These are phyloP conservation scores for Blastocystis hominis DNA, from an alignment of 352 stramenopile genomes.

Conservation along the genomic window DNA sequence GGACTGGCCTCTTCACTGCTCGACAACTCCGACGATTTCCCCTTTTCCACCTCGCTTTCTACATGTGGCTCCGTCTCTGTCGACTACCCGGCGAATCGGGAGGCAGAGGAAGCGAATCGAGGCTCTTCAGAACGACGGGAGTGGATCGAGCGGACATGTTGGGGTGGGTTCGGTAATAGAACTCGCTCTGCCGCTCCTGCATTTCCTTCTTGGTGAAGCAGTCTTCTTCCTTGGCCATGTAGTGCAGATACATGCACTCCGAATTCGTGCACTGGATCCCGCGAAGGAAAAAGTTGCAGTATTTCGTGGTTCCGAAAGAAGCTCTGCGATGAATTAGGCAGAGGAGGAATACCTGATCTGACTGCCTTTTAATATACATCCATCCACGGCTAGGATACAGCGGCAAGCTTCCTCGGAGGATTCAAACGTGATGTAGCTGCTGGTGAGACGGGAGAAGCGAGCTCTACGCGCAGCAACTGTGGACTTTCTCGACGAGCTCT, in stretches of 20 bases:
- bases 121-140: too few species aligned
- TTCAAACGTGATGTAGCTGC: constrained; percentile 17
- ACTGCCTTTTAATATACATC: neutral
- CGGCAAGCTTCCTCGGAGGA: neutral
- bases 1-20: too few species aligned
- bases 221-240: constrained; percentile 78
- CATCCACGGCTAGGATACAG: constrained; percentile 9
- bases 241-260: constrained; percentile 84
- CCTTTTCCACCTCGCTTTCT: too few species aligned
- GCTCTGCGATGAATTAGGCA: constrained; percentile 63
- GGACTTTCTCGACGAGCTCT: too few species aligned
- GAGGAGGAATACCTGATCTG: neutral
- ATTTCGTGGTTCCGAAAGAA: constrained; percentile 86
- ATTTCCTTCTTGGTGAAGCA: constrained; percentile 89
- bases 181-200: constrained; percentile 9
- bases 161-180: constrained; percentile 14
- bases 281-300: constrained; percentile 84
- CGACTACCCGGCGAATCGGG: too few species aligned
- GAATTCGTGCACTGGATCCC: constrained; percentile 80
- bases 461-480: too few species aligned
- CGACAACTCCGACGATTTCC: too few species aligned
- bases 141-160: too few species aligned
- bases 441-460: neutral
- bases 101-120: too few species aligned
- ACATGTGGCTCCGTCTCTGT: too few species aligned